phyloP scores from a whole-genome alignment of 164 flowering plant species.

The Liriodendron chinense region DNA sequence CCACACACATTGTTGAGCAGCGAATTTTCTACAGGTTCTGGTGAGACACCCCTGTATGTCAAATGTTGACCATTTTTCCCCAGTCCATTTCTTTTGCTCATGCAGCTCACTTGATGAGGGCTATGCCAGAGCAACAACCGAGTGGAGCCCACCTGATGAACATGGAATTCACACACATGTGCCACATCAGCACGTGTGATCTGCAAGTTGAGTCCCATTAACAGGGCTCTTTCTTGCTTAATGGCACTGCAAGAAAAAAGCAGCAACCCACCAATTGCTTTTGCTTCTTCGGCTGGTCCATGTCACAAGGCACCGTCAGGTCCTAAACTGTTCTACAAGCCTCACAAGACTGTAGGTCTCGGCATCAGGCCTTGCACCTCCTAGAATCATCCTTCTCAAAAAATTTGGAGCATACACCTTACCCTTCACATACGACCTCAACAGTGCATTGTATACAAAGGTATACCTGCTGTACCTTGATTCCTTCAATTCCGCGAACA shows the following conservation, averaged over 20 bases:
- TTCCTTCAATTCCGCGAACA: conserved; percentile 62
- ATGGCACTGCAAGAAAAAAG: neutral
- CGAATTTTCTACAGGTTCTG: neutral
- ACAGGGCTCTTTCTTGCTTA: neutral
- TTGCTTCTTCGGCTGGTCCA: neutral
- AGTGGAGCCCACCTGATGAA: neutral
- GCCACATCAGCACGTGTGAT: neutral
- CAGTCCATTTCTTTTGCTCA: no score
- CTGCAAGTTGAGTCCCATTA: neutral
- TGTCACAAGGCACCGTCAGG: neutral
- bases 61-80: no score
- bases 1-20: neutral
- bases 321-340: conserved; percentile 59
- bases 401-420: conserved; percentile 68
- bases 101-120: no score
- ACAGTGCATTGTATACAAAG: conserved; percentile 75
- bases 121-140: neutral
- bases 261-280: neutral
- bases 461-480: conserved; percentile 75
- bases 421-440: conserved; percentile 84
- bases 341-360: conserved; percentile 85
- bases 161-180: neutral
- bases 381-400: conserved; percentile 78
- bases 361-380: conserved; percentile 89
- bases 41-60: neutral